A percentile compares a stretch with the other conserved stretches of the same genome.
Conservation (phyloP, 2,329 filamentous ascomycete genomes). For the Hypocreales sp. region DNA sequence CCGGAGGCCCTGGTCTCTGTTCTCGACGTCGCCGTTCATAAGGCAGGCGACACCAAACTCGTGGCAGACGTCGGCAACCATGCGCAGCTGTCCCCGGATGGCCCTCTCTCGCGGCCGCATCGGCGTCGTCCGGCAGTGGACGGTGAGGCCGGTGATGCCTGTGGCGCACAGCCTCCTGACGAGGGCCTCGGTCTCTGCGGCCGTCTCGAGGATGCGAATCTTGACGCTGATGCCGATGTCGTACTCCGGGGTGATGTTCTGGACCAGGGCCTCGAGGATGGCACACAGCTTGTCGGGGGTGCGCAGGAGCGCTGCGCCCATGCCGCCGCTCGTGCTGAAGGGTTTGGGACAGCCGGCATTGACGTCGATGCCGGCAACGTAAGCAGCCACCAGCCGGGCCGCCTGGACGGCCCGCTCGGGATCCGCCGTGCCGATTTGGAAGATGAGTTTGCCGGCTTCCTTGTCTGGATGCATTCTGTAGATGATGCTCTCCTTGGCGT, state of each 20-base stretch:
- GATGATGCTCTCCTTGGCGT: conserved; percentile 52
- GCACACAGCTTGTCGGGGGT: conserved; percentile 71
- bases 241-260: conserved; percentile 59
- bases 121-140: conserved; percentile 90
- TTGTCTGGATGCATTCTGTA: conserved; percentile 68
- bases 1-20: conserved; percentile 52
- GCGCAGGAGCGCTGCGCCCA: conserved; percentile 82
- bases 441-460: conserved; percentile 65
- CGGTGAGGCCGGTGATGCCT: conserved; percentile 80
- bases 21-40: conserved; percentile 86
- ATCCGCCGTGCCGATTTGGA: conserved; percentile 80
- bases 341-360: conserved; percentile 98
- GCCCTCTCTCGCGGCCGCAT: conserved; percentile 87
- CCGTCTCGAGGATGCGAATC: conserved; percentile 71
- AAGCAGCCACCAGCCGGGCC: conserved; percentile 65
- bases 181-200: conserved; percentile 59
- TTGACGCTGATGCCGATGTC: conserved; percentile 94
- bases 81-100: conserved; percentile 69
- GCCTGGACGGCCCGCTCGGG: conserved; percentile 73
- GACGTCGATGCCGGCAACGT: conserved; percentile 89
- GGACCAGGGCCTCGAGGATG: conserved; percentile 72
- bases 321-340: conserved; percentile 84
- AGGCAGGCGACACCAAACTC: conserved; percentile 80
- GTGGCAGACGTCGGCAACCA: conserved; percentile 68
- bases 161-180: conserved; percentile 69